Evolutionary conservation across 2,329 filamentous ascomycete genomes (phyloP).

Genomic region (Aspergillus sp.): DNA sequence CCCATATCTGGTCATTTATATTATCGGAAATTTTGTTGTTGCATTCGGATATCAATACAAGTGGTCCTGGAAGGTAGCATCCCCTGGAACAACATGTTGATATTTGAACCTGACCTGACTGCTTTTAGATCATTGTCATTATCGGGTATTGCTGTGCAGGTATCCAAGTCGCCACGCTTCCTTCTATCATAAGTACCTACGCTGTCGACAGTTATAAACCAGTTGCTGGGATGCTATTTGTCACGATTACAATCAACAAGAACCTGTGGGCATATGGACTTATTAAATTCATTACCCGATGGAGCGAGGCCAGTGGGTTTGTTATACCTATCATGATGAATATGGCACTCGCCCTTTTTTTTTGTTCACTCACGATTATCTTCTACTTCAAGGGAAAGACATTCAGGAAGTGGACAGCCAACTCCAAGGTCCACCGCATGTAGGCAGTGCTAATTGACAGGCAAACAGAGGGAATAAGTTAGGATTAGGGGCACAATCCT

Average conservation of each 20-base stretch:
- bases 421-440: no score
- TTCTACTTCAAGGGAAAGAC: no score
- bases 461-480: no score
- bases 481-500: no score
- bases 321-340: constrained; percentile 63
- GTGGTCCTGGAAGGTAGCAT: constrained; percentile 53
- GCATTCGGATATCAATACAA: constrained; percentile 54
- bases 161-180: constrained; percentile 61
- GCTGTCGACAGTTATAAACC: constrained; percentile 66
- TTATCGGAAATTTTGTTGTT: constrained; percentile 59
- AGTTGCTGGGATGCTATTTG: constrained; percentile 59
- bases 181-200: constrained; percentile 59
- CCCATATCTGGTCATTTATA: constrained; percentile 58
- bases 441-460: no score
- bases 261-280: constrained; percentile 65
- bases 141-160: constrained; percentile 57
- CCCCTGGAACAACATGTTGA: constrained; percentile 14
- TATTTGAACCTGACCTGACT: no score
- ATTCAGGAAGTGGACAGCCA: no score
- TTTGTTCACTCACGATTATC: no score
- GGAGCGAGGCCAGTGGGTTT: constrained; percentile 52
- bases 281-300: constrained; percentile 55
- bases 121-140: constrained; percentile 48
- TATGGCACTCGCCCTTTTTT: constrained; percentile 45
- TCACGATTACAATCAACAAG: constrained; percentile 63